These are phyloP conservation scores for Dalechampia spathulata DNA, from an alignment of 441 rosid species.

Conservation along the genomic window DNA sequence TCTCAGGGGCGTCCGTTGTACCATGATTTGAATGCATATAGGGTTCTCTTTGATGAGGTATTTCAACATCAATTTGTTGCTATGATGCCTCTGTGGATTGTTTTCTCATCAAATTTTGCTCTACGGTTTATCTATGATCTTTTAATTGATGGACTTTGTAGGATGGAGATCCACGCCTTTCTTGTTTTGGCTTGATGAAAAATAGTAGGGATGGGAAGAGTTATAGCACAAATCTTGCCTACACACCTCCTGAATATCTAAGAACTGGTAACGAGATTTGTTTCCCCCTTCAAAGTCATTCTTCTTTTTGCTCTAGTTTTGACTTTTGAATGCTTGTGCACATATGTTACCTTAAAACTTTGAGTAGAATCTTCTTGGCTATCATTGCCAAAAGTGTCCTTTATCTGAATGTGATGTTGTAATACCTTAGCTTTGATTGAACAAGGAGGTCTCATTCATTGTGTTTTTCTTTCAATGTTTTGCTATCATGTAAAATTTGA, in stretches of 20 bases:
- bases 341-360: background rate
- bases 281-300: background rate
- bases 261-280: conserved; percentile 43
- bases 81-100: conserved; percentile 1
- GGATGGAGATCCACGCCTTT: conserved; percentile 90
- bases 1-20: conserved; percentile 53
- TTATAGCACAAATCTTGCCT: conserved; percentile 66
- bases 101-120: conserved; percentile 9
- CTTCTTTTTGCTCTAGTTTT: background rate
- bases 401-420: background rate
- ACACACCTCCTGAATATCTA: conserved; percentile 63
- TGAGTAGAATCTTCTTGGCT: background rate
- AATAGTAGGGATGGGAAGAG: conserved; percentile 57
- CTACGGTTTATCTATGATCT: conserved; percentile 5
- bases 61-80: background rate
- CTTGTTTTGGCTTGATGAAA: conserved; percentile 85
- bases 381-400: background rate
- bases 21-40: conserved; percentile 73
- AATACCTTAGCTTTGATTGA: too few relatives aligned
- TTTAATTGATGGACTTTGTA: conserved; percentile 28
- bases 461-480: too few relatives aligned
- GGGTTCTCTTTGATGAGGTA: conserved; percentile 84
- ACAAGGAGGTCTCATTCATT: too few relatives aligned
- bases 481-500: too few relatives aligned
- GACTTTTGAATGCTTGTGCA: background rate